Percentiles rank a stretch among this genome's conserved stretches.
These are phyloP conservation scores for Thielaviopsis punctulata DNA, from an alignment of 2,329 filamentous ascomycete genomes.

Conservation along the genomic window DNA sequence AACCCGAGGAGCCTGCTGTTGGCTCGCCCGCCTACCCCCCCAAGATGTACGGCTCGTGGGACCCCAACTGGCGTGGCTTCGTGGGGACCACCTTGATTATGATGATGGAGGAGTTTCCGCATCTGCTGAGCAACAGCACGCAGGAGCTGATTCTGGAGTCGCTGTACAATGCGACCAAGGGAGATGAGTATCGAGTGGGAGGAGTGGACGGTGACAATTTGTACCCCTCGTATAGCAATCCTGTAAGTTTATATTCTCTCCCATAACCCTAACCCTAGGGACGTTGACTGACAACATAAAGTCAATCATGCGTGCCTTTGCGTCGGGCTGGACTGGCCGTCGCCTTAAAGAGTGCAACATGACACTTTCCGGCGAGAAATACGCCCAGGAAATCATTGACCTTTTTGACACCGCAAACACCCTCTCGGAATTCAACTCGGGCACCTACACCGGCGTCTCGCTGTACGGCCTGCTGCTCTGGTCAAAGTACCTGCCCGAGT, in stretches of 20 bases:
- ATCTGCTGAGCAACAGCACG: conserved; percentile 24
- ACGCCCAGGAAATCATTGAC: conserved; percentile 37
- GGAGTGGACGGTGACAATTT: conserved; percentile 43
- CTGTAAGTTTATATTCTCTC: conserved; percentile 17
- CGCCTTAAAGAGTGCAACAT: conserved; percentile 38
- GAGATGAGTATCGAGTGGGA: conserved; percentile 44
- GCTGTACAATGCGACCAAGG: conserved; percentile 36
- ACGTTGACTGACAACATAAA: conserved; percentile 12
- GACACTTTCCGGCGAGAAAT: conserved; percentile 36
- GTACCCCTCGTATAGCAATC: conserved; percentile 45
- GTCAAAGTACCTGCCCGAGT: conserved; percentile 38
- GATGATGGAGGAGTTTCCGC: conserved; percentile 38
- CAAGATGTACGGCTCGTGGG: conserved; percentile 40
- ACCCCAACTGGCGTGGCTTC: conserved; percentile 49
- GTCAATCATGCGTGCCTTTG: conserved; percentile 45
- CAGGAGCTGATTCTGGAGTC: conserved; percentile 32
- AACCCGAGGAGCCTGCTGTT: conserved; percentile 40
- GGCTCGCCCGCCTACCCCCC: conserved; percentile 32
- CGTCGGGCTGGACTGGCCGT: conserved; percentile 40
- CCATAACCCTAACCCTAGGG: too few species aligned
- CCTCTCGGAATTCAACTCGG: conserved; percentile 44
- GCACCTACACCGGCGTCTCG: conserved; percentile 45
- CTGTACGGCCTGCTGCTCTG: conserved; percentile 40
- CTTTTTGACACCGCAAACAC: conserved; percentile 39
- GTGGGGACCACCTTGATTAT: conserved; percentile 41